A percentile compares a stretch with the other conserved stretches of the same genome.
These are phyloP conservation scores for Candida railenensis DNA, from an alignment of 805 yeast species.

Conservation along the genomic window DNA sequence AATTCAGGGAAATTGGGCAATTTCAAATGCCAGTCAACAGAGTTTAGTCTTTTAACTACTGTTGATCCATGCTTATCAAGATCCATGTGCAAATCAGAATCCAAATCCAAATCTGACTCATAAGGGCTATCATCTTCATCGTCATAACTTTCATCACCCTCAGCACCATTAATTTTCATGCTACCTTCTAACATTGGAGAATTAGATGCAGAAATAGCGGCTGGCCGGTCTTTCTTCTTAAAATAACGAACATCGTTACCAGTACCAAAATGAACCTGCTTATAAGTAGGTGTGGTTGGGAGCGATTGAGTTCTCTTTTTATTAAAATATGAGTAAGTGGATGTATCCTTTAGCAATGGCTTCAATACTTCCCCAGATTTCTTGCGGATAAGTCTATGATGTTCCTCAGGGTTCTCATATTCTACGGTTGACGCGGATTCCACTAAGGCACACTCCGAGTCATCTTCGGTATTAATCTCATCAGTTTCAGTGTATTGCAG, in stretches of 20 bases:
- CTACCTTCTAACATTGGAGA: conserved; percentile 45
- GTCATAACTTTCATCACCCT: conserved; percentile 14
- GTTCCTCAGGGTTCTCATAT: conserved; percentile 1
- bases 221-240: conserved; percentile 70
- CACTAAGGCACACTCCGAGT: neutral
- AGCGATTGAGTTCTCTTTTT: conserved; percentile 32
- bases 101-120: conserved; percentile 8
- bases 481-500: neutral
- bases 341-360: conserved; percentile 60
- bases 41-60: conserved; percentile 1
- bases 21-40: conserved; percentile 46
- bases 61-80: conserved; percentile 4
- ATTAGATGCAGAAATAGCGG: conserved; percentile 66
- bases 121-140: conserved; percentile 11
- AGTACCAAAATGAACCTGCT: conserved; percentile 79
- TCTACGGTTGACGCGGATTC: neutral
- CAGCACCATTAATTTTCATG: conserved; percentile 12
- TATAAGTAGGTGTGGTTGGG: conserved; percentile 55
- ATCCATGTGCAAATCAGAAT: conserved; percentile 9
- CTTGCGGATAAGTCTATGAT: conserved; percentile 60
- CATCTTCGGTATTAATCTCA: neutral
- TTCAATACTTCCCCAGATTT: conserved; percentile 87
- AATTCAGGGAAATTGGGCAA: conserved; percentile 42
- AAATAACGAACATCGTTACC: conserved; percentile 70
- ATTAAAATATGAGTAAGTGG: conserved; percentile 27